Evolutionary conservation across 805 yeast species (phyloP), one percentile per base, ranked within the genome.

Genomic region (Sugiyamaella chiloensis): DNA sequence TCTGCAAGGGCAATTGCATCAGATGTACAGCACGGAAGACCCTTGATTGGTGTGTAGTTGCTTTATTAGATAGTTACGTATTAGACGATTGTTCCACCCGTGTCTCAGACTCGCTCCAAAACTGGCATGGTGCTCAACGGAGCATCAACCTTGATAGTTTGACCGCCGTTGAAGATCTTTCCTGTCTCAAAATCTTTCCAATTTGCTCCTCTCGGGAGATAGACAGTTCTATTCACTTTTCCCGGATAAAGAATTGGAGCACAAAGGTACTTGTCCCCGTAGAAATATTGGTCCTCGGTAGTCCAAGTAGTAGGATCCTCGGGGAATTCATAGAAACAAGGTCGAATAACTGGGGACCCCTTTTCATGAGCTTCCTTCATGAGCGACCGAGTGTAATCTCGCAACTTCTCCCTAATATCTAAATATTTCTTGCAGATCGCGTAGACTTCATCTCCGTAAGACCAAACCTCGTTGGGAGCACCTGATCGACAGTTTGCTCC

Each of bases 401-500:
- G 20, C 36, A 48, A 37, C 2, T 46, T 16, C 32, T 52, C 53
- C 9, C 55, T 39, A 21, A 52, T 52, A 6, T 26, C n/a, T 48
- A 53, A 27, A 34, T 51, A 52, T 42, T 52, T 53, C 35, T 45
- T 44, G 46, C 55, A 52, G n/a, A 52, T 53, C 36, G 36, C 47
- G 27, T 48, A 53, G 6, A 49, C 52, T 26, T 42, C 41, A 24
- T 53, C 55, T 4, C 57, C 55, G 24, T 51, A 53, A 12, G 52
- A 48, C 55, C 57, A 53, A 5, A 53, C 55, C 31, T 53, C 57
- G 34, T 53, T 53, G 9, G 52, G 55, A 3, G 53, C 53, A 6
- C 56, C 55, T 9, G 57, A 53, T 8, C 42, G 46, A 26, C 57
- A 53, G 16, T 46, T 42, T 6, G 57, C 57, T 11, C 57, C 57